Evolutionary conservation across 768 basidiomycete species (phyloP).

Genomic region (Boletellus ananas): DNA sequence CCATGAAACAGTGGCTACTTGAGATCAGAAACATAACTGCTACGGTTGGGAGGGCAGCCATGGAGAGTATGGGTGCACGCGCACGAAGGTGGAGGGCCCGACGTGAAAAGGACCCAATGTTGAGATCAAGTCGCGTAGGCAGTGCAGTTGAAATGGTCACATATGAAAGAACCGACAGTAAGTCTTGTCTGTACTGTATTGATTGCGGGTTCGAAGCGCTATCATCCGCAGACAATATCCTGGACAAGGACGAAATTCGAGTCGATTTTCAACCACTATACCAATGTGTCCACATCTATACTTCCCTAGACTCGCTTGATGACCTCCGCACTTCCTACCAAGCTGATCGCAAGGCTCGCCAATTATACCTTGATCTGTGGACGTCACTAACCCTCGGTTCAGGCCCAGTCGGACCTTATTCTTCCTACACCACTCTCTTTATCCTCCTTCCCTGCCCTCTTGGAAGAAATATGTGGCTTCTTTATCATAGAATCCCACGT

Average conservation of each 20-base stretch:
- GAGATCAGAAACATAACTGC: constrained; percentile 89
- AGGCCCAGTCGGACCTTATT: constrained; percentile 98
- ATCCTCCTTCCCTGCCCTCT: constrained; percentile 64
- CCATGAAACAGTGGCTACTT: constrained; percentile 94
- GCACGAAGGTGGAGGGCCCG: constrained; percentile 78
- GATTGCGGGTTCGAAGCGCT: constrained; percentile 8
- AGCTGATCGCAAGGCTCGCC: constrained; percentile 84
- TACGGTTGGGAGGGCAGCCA: constrained; percentile 79
- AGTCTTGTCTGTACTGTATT: constrained; percentile 30
- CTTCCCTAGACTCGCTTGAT: constrained; percentile 83
- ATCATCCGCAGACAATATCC: constrained; percentile 63
- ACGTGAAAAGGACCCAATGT: constrained; percentile 79
- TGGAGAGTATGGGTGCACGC: constrained; percentile 86
- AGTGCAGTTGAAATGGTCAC: constrained; percentile 91
- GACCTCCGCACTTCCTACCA: constrained; percentile 92
- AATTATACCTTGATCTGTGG: not conserved
- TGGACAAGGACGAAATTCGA: constrained; percentile 84
- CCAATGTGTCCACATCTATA: constrained; percentile 96
- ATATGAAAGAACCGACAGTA: constrained; percentile 93
- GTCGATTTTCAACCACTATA: constrained; percentile 95
- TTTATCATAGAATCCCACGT: constrained; percentile 97
- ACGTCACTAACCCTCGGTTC: constrained; percentile 14
- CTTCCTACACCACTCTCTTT: constrained; percentile 71
- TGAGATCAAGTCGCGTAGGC: constrained; percentile 75
- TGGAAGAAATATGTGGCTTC: constrained; percentile 94